Conservation (phyloP, 805 yeast genomes). For the Priceomyces medius region DNA sequence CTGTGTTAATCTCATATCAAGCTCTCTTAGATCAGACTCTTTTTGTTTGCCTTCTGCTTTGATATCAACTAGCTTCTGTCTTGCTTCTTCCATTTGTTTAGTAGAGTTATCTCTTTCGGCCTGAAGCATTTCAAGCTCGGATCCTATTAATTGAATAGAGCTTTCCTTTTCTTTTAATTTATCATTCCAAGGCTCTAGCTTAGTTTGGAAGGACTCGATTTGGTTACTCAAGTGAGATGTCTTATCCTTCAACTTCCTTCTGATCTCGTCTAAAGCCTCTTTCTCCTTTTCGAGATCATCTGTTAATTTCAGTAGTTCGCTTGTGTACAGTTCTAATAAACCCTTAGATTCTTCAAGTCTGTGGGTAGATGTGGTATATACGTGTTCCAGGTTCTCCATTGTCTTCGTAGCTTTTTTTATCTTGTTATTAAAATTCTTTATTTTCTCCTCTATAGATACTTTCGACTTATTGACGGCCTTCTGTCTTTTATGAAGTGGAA, state of each 20-base stretch:
- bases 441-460: conserved; percentile 74
- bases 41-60: conserved; percentile 49
- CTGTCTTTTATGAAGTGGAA: conserved; percentile 24
- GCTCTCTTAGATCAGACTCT: conserved; percentile 44
- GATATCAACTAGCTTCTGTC: conserved; percentile 44
- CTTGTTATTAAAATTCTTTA: conserved; percentile 61
- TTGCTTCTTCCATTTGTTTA: conserved; percentile 44
- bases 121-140: conserved; percentile 60
- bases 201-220: conserved; percentile 60
- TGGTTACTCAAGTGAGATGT: conserved; percentile 67
- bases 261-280: conserved; percentile 56
- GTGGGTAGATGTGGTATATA: conserved; percentile 44
- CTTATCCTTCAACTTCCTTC: conserved; percentile 66
- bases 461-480: conserved; percentile 45
- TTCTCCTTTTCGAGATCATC: conserved; percentile 52
- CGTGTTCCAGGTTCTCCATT: conserved; percentile 46
- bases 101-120: conserved; percentile 45
- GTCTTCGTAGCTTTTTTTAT: conserved; percentile 58
- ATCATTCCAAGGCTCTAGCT: conserved; percentile 81
- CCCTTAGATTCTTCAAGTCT: conserved; percentile 46
- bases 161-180: conserved; percentile 62
- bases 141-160: conserved; percentile 60
- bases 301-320: conserved; percentile 47
- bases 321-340: conserved; percentile 43
- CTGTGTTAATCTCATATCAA: conserved; percentile 49